Evolutionary conservation across 2,329 filamentous ascomycete genomes (phyloP), one percentile per base, ranked within the genome.

Genomic region (Penicillium sp.): DNA sequence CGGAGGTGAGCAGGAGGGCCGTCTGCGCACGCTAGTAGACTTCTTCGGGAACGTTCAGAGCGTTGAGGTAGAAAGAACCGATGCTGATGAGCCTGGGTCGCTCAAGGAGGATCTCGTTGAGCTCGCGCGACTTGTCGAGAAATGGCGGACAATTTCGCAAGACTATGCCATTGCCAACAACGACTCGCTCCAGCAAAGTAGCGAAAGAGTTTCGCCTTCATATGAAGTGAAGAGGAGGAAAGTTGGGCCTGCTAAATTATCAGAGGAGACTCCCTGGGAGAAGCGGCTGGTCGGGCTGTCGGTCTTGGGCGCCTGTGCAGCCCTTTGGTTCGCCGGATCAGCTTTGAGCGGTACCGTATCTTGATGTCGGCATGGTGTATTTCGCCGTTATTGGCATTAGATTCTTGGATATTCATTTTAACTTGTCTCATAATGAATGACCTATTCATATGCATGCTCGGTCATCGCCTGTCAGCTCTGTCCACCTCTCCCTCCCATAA

Each of bases 41-140:
- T 99, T 99, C 79, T 98, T 99, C 67, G 95, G 95, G 26, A 99
- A 98, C 75, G 93, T 98, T 15, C 95, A 99, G 76, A 96, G 94
- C 69, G 93, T 99, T 3, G 95, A 98, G 78, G 88, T 98, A 3
- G 91, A 95, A 67, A 84, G 84, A 29, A 81, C 82, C 49, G 83
- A 85, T 56, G 66, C 72, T 44, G 84, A 88, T 50, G 88, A 89
- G 54, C 73, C 70, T 17, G 75, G 72, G 58, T 78, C 72, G 23
- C 81, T 86, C 77, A 81, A 81, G 64, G 89, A 93, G 68, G 93
- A 97, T 70, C 78, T 97, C 64, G 79, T 91, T 38, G 86, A 89
- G n/a, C 84, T 97, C 52, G 91, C 83, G 48, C 79, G 77, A 56
- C 80, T 89, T 68, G 84, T 86, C 35, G 78, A 91, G 75, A 79